Evolutionary conservation across 1,284 basidiomycete species (phyloP).

Genomic region (Irpex sp.): DNA sequence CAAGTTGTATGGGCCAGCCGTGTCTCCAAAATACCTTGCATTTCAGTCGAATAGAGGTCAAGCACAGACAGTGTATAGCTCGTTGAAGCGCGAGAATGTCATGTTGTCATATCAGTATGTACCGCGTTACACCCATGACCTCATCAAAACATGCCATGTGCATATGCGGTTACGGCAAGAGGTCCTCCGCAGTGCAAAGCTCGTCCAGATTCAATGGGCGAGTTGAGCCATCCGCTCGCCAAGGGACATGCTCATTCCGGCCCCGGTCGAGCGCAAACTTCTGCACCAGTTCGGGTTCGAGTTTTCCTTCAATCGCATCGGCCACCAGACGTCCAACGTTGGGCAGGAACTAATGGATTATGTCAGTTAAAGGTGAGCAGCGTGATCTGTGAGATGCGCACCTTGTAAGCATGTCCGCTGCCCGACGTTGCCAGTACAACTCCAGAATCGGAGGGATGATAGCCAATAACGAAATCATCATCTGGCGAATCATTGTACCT

Average conservation of each 20-base stretch:
- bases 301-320: conserved; percentile 61
- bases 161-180: conserved; percentile 22
- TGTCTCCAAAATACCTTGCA: not conserved
- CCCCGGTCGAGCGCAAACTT: conserved; percentile 51
- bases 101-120: too few species aligned
- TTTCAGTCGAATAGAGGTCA: too few species aligned
- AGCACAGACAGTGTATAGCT: too few species aligned
- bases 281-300: conserved; percentile 41
- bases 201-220: conserved; percentile 40
- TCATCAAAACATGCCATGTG: not conserved
- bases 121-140: not conserved
- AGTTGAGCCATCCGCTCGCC: conserved; percentile 26
- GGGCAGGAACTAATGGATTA: conserved; percentile 64
- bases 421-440: conserved; percentile 72
- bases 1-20: not conserved
- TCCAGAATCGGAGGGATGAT: conserved; percentile 47
- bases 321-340: conserved; percentile 73
- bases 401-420: conserved; percentile 83
- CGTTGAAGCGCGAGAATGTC: too few species aligned
- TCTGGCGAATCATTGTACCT: conserved; percentile 80
- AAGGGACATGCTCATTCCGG: conserved; percentile 25
- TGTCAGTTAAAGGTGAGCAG: not conserved
- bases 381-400: conserved; percentile 19
- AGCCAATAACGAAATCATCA: conserved; percentile 76
- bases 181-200: conserved; percentile 46